A percentile compares a stretch with the other conserved stretches of the same genome.
These are phyloP conservation scores for Ustilago lituana DNA, from an alignment of 1,284 basidiomycete species.

Conservation along the genomic window DNA sequence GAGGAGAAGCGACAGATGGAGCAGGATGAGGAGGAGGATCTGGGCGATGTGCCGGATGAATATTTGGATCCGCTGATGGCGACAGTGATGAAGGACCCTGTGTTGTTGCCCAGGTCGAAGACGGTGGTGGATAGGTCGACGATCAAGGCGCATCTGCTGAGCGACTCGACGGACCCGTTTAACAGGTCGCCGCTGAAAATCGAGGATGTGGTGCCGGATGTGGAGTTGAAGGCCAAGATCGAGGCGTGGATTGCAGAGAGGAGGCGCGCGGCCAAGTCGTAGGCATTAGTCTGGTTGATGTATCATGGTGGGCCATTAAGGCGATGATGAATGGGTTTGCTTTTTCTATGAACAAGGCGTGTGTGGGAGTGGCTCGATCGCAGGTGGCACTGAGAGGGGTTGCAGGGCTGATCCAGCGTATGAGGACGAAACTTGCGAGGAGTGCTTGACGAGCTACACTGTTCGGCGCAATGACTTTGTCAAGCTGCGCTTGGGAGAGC, in stretches of 20 bases:
- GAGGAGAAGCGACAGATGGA: conserved; percentile 84
- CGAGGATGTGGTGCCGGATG: conserved; percentile 66
- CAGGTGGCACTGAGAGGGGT: no score
- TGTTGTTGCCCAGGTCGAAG: conserved; percentile 85
- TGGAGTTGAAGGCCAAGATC: conserved; percentile 58
- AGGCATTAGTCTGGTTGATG: no score
- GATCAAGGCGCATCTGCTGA: conserved; percentile 93
- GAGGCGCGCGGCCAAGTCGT: conserved; percentile 12
- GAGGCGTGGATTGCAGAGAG: conserved; percentile 55
- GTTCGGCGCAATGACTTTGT: no score
- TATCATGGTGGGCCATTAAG: no score
- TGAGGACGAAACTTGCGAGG: no score
- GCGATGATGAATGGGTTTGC: no score
- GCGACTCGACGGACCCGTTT: conserved; percentile 77
- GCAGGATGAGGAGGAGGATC: conserved; percentile 83
- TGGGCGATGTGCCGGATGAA: conserved; percentile 94
- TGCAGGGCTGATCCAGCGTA: no score
- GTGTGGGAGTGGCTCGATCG: no score
- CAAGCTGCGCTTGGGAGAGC: no score
- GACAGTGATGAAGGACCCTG: conserved; percentile 95
- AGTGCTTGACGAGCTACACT: no score
- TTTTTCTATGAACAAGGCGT: no score
- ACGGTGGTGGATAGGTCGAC: conserved; percentile 86
- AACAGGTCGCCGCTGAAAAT: conserved; percentile 68
- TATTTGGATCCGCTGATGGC: conserved; percentile 90